Evolutionary conservation across 495 filamentous ascomycete genomes (phyloP).

Genomic region (Talaromyces adpressus): DNA sequence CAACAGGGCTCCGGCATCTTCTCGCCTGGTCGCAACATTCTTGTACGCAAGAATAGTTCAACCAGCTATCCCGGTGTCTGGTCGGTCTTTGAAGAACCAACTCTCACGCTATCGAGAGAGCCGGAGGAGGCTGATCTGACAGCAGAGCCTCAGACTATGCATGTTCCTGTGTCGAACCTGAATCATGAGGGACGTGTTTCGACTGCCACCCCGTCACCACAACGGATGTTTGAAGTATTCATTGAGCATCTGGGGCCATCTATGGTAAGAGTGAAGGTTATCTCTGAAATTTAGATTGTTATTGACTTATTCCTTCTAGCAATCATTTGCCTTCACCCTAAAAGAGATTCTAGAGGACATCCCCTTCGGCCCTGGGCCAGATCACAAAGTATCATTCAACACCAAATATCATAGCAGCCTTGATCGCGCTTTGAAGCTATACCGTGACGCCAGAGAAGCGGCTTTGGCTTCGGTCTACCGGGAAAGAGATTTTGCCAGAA

Average conservation of each 20-base stretch:
- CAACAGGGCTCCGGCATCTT: conserved; percentile 11
- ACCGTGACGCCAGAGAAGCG: conserved; percentile 61
- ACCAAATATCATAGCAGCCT: conserved; percentile 72
- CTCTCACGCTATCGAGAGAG: conserved; percentile 60
- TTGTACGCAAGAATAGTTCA: conserved; percentile 7
- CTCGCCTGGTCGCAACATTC: not conserved
- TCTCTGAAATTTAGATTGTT: not conserved
- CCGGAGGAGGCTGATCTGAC: conserved; percentile 53
- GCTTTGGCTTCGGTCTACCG: conserved; percentile 75
- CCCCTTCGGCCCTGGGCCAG: conserved; percentile 61
- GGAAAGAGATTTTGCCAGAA: conserved; percentile 58
- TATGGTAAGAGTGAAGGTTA: conserved; percentile 49
- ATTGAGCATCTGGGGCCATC: conserved; percentile 83
- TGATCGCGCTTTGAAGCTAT: conserved; percentile 69
- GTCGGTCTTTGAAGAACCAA: conserved; percentile 32
- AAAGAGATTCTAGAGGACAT: conserved; percentile 83
- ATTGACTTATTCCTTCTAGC: conserved; percentile 29
- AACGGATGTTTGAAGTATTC: conserved; percentile 82
- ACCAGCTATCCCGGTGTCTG: conserved; percentile 19
- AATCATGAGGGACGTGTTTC: conserved; percentile 13
- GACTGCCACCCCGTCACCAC: conserved; percentile 36
- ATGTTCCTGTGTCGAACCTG: conserved; percentile 16
- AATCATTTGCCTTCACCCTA: conserved; percentile 84
- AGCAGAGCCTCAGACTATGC: conserved; percentile 8
- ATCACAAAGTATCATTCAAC: conserved; percentile 64